Evolutionary conservation across 2,329 filamentous ascomycete genomes (phyloP), one percentile per base, ranked within the genome.

Genomic region (Teratosphaeria nubilosa): DNA sequence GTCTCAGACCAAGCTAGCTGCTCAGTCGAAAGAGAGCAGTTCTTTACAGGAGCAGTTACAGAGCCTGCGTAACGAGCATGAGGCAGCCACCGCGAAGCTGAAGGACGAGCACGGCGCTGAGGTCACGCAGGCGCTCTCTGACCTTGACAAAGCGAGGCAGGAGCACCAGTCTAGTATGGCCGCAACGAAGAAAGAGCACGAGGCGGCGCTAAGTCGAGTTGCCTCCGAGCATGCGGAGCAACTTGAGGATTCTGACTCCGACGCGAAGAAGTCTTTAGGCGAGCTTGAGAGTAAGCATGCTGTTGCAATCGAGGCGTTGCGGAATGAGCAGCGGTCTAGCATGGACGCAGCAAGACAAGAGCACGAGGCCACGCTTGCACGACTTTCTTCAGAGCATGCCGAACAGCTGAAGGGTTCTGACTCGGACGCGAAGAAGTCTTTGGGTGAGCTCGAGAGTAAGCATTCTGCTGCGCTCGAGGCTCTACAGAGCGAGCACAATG

Each of bases 1-100:
- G 25, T 50, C 62, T 30, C 66, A 68, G 51, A 53, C 56, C 5
- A 68, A 65, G 54, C 56, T 68, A 14, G 64, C 60, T 7, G 53
- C 30, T 3, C 60, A 64, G 37, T 37, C 58, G n/a, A 63, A 63
- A 30, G 57, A 55, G 11, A 55, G 24, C 22, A 56, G 53, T 20
- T 50, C 31, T 4, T 37, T 61, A 27, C 58, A 55, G 4, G 58
- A 63, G n/a, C 50, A 59, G 34, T 32, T 59, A 37, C 56, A 57
- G 45, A 55, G 58, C n/a, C 22, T 48, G 41, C 41, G 41, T n/a
- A 11, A 48, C n/a, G 41, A 48, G 41, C 41, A 48, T 20, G 41
- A 48, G 41, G 41, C 16, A 48, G 5, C 41, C 9, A 48, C 16
- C 7, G 41, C 34, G 34, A 41, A 41, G 34, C 34, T 41, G 13